Evolutionary conservation across 495 filamentous ascomycete genomes (phyloP).

Genomic region (Massariosphaeria phaeospora): DNA sequence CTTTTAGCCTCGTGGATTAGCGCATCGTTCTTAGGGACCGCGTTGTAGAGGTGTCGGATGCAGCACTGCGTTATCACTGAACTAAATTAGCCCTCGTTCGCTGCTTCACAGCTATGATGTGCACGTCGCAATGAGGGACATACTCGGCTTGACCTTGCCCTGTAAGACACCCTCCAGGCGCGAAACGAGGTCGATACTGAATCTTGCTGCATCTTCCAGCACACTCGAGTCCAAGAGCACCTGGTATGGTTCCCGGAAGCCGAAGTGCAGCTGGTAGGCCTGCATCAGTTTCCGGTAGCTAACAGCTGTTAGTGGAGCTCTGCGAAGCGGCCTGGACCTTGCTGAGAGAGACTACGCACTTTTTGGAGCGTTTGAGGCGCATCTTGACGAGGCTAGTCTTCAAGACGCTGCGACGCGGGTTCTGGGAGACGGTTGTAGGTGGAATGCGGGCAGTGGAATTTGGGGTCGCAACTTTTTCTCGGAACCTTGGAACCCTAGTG

Average conservation of each 20-base stretch:
- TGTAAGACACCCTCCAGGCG: conserved; percentile 70
- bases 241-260: conserved; percentile 62
- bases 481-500: conserved; percentile 5
- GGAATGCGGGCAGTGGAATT: neutral
- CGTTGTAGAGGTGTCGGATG: conserved; percentile 66
- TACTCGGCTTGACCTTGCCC: conserved; percentile 71
- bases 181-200: conserved; percentile 74
- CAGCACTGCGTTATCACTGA: conserved; percentile 34
- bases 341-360: too few relatives aligned
- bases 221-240: conserved; percentile 68
- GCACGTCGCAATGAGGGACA: too few relatives aligned
- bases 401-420: too few relatives aligned
- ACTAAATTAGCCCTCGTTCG: too few relatives aligned
- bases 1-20: conserved; percentile 65
- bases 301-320: too few relatives aligned
- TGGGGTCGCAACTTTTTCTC: neutral
- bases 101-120: too few relatives aligned
- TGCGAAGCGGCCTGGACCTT: too few relatives aligned
- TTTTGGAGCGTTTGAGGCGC: too few relatives aligned
- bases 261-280: conserved; percentile 74
- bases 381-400: too few relatives aligned
- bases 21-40: conserved; percentile 52
- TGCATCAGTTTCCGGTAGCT: conserved; percentile 93
- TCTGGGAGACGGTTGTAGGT: too few relatives aligned
- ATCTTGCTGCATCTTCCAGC: conserved; percentile 63